A percentile compares a stretch with the other conserved stretches of the same genome.
Evolutionary conservation across 768 basidiomycete species (phyloP).

Genomic region (Lactifluus rugatus): DNA sequence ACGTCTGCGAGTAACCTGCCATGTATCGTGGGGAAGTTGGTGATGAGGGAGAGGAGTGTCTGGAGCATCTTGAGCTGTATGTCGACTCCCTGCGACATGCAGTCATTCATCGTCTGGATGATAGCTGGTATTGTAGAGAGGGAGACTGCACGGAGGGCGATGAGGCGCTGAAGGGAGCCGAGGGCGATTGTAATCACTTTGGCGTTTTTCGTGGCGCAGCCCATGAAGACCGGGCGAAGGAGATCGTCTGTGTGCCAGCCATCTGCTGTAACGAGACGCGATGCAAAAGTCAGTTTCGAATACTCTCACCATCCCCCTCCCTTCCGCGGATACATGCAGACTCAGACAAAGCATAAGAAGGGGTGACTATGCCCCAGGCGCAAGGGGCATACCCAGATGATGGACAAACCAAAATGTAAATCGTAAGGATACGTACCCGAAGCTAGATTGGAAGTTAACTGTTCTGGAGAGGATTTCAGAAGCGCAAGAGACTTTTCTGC

Average conservation of each 20-base stretch:
- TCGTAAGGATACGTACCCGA: slow-evolving; percentile 39
- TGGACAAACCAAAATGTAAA: not conserved
- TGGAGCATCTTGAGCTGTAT: slow-evolving; percentile 93
- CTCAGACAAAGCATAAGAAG: not conserved
- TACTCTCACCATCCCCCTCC: too few species aligned
- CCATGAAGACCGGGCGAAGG: slow-evolving; percentile 84
- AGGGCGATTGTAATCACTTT: slow-evolving; percentile 92
- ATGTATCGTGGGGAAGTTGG: slow-evolving; percentile 76
- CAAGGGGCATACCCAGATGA: not conserved
- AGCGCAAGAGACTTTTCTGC: slow-evolving; percentile 82
- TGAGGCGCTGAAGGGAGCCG: slow-evolving; percentile 83
- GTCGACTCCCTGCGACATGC: slow-evolving; percentile 90
- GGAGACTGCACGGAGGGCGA: slow-evolving; percentile 76
- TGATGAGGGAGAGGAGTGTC: slow-evolving; percentile 83
- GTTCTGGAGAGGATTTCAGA: slow-evolving; percentile 72
- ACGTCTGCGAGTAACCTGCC: slow-evolving; percentile 76
- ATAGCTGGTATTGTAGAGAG: slow-evolving; percentile 70
- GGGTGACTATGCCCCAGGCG: too few species aligned
- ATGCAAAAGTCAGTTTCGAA: not conserved
- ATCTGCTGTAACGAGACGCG: slow-evolving; percentile 33
- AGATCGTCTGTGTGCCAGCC: slow-evolving; percentile 73
- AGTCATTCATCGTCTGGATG: slow-evolving; percentile 75
- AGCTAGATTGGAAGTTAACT: slow-evolving; percentile 60
- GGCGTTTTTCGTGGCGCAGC: slow-evolving; percentile 83
- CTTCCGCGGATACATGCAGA: not conserved